phyloP scores from a whole-genome alignment of 2,329 filamentous ascomycete genomes.

The Microcyclospora pomicola region DNA sequence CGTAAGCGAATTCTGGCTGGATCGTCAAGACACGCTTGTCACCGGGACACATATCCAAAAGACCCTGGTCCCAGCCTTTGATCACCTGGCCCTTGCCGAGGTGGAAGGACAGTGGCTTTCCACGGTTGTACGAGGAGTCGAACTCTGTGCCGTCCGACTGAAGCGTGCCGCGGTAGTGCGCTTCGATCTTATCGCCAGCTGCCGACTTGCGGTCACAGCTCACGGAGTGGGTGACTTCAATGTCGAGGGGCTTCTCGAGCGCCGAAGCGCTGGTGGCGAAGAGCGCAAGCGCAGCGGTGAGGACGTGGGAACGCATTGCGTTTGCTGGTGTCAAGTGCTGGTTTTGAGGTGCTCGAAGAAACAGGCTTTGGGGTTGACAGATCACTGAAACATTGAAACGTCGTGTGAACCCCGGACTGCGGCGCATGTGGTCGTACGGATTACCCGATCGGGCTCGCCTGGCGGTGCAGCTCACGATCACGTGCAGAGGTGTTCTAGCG shows the following conservation, averaged over 20 bases:
- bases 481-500: too few relatives aligned
- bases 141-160: constrained; percentile 47
- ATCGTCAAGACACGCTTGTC: constrained; percentile 89
- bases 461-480: too few relatives aligned
- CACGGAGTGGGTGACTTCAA: constrained; percentile 60
- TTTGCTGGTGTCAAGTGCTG: neutral
- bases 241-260: constrained; percentile 48
- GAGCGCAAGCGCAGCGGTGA: constrained; percentile 32
- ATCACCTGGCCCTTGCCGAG: constrained; percentile 81
- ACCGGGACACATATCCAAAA: constrained; percentile 90
- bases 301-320: constrained; percentile 30
- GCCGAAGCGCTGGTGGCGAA: constrained; percentile 34
- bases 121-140: constrained; percentile 56
- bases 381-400: too few relatives aligned
- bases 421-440: too few relatives aligned
- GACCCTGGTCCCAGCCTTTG: constrained; percentile 88
- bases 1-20: constrained; percentile 72
- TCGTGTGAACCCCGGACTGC: too few relatives aligned
- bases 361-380: too few relatives aligned
- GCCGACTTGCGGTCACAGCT: constrained; percentile 48
- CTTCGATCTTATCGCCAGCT: constrained; percentile 60
- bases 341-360: too few relatives aligned
- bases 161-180: constrained; percentile 82
- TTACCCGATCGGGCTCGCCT: too few relatives aligned
- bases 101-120: constrained; percentile 62